Evolutionary conservation across 257 asterid genomes (phyloP).

Genomic region (Henckelia pumila): DNA sequence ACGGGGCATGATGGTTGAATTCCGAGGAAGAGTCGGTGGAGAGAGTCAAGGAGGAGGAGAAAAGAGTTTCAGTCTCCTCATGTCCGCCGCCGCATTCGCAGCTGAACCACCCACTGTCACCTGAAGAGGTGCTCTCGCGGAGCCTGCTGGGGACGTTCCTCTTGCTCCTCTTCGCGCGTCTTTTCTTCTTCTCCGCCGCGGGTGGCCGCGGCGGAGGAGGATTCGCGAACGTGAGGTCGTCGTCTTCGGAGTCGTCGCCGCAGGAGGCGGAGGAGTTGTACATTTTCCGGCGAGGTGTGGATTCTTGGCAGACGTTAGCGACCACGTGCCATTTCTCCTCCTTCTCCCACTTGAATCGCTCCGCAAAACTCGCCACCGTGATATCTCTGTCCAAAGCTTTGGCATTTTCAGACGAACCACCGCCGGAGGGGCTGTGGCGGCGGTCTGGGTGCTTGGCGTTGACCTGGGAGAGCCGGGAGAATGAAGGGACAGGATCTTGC

Average conservation of each 20-base stretch:
- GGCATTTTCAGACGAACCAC: neutral
- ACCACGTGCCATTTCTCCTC: conserved; percentile 48
- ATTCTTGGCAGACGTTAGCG: conserved; percentile 29
- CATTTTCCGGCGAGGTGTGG: conserved; percentile 26
- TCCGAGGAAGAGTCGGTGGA: conserved; percentile 39
- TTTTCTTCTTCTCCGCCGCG: conserved; percentile 26
- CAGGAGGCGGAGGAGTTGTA: conserved; percentile 27
- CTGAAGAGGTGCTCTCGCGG: conserved; percentile 27
- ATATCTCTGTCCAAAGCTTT: neutral
- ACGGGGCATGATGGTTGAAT: conserved; percentile 33
- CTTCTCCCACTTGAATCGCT: conserved; percentile 32
- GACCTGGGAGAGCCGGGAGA: conserved; percentile 15
- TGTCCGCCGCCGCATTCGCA: conserved; percentile 15
- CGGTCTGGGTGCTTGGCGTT: conserved; percentile 18
- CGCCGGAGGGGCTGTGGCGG: conserved; percentile 23
- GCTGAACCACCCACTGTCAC: conserved; percentile 39
- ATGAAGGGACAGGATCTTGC: conserved; percentile 52
- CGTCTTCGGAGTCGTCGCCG: conserved; percentile 17
- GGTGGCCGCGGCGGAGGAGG: conserved; percentile 22
- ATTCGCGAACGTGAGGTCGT: neutral
- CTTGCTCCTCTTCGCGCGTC: conserved; percentile 26
- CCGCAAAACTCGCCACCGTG: neutral
- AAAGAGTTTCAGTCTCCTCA: conserved; percentile 36
- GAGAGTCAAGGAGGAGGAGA: conserved; percentile 35
- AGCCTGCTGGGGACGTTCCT: neutral